Evolutionary conservation across 768 basidiomycete species (phyloP).

Genomic region (Kwoniella pini): DNA sequence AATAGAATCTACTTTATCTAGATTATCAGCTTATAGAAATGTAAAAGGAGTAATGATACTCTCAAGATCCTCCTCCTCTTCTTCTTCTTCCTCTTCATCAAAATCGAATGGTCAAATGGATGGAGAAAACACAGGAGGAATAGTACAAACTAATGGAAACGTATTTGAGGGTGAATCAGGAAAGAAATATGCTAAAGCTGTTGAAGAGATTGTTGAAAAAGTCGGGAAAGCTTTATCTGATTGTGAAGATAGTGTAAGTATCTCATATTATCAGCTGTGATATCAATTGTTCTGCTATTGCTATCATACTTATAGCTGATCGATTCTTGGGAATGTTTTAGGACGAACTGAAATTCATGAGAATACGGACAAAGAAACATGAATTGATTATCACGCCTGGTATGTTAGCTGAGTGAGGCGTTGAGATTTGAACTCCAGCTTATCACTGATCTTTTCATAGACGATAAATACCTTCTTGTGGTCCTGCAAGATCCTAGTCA

Average conservation of each 20-base stretch:
- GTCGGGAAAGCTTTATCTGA: conserved; percentile 79
- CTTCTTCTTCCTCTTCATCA: background rate
- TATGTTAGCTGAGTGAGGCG: conserved; percentile 58
- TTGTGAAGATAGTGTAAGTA: conserved; percentile 65
- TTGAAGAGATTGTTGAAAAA: conserved; percentile 67
- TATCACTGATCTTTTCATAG: conserved; percentile 55
- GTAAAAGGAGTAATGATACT: conserved; percentile 85
- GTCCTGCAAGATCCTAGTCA: conserved; percentile 51
- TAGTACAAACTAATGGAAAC: conserved; percentile 67
- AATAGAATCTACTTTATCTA: conserved; percentile 73
- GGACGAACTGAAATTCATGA: conserved; percentile 85
- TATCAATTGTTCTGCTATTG: too few relatives aligned
- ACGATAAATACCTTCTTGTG: conserved; percentile 76
- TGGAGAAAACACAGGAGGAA: conserved; percentile 48
- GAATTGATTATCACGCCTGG: conserved; percentile 95
- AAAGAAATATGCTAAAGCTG: conserved; percentile 44
- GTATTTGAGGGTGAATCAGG: conserved; percentile 53
- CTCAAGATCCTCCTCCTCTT: conserved; percentile 58
- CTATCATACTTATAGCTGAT: background rate
- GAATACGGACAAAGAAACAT: conserved; percentile 86
- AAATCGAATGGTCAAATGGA: background rate
- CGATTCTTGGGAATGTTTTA: conserved; percentile 46
- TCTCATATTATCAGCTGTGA: background rate
- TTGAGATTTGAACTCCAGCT: too few relatives aligned
- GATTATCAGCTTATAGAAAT: conserved; percentile 76